Base-by-base conservation (phyloP, 139 green algal species). In the Micractinium conductrix region DNA sequence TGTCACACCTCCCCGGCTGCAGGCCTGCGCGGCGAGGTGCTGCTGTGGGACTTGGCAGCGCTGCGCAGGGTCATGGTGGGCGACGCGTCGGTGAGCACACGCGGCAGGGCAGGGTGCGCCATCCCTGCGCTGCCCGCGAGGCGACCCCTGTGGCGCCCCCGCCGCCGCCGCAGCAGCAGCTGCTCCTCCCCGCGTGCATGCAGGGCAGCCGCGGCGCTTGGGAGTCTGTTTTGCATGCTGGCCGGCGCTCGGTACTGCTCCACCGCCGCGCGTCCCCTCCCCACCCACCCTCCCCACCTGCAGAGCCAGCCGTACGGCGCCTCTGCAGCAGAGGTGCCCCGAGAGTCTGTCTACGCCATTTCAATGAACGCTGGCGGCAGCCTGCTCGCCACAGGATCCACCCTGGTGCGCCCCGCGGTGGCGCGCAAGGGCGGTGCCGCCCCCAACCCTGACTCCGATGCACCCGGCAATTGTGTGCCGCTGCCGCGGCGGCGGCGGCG, bases 311-410 rank as follows among this genome's bases (percentile, higher is more conserved):
- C 35, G 9, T 83, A 71, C 35, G 48, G 44, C 0, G 65, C 71
- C 26, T 35, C 63, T 45, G 22, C 43, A 37, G 79, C 70, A 1
- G 84, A 84, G 7, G 74, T 35, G 22, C 33, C 35, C 10, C 58
- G 81, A 12, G 91, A 88, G 33, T 95, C 90, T 38, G 89, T 98
- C 42, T 98, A 98, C 71, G 88, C 95, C 22, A 65, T 98, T 38
- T 93, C 92, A 7, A 88, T 97, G 65, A 94, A 91, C 72, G 78
- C 48, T 0, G 26, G 74, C 1, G 96, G 87, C 37, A 93, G 38
- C 0, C 28, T 97, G 43, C 40, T 98, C 55, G 94, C 92, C 2
- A 93, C 90, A 33, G 96, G 96, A 2, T 93, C 89, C 0, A 94
- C 91, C 1, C 93, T 97, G 76, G 69, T 72, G 53, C 30, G 3